Base-by-base conservation (phyloP, 2,329 filamentous ascomycete genomes). In the Cercospora sp. region DNA sequence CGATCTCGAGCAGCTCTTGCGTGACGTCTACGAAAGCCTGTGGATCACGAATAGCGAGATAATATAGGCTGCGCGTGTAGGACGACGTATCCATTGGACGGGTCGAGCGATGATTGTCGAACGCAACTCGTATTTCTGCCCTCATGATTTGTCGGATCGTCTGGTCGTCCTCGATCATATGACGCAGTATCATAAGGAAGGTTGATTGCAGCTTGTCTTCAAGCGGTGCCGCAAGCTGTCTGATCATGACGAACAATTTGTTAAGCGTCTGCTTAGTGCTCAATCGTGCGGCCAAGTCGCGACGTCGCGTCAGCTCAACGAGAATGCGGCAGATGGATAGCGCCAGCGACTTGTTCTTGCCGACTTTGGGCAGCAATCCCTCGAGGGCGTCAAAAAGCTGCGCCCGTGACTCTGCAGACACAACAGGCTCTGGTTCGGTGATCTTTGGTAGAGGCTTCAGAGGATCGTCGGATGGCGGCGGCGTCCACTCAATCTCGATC, bases 111-210 rank as follows among this genome's bases (percentile, higher is more conserved):
- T 73, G 70, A 30, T 72, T 72, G 64, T 92, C 89, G 72, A 97
- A 92, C 74, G 88, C 89, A n/a, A 87, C 83, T 71, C 89, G 88
- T 74, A 99, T 96, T 77, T 98, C 94, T 30, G 90, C 91, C 62
- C 90, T 87, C 91, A 99, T 97, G 69, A 97, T 90, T 77, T 97
- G 92, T 72, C 91, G 92, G 69, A 98, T 86, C 1, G 91, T 95
- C 18, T 93, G 90, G 61, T 97, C 93, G 76, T 99, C 96, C 80
- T 99, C 95, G 64, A 98, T 88, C 71, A 99, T 90, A 76, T 99
- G 95, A 49, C 96, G 90, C 53, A 99, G 83, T 63, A 97, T 90
- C 12, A 94, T 87, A 86, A 98, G 90, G 74, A 97, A 90, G 66
- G 90, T 86, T 70, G 86, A 86, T 70, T 90, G 87, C 9, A 99